phyloP scores from a whole-genome alignment of 73 alveolate genomes.

The Tetrahymena borealis region DNA sequence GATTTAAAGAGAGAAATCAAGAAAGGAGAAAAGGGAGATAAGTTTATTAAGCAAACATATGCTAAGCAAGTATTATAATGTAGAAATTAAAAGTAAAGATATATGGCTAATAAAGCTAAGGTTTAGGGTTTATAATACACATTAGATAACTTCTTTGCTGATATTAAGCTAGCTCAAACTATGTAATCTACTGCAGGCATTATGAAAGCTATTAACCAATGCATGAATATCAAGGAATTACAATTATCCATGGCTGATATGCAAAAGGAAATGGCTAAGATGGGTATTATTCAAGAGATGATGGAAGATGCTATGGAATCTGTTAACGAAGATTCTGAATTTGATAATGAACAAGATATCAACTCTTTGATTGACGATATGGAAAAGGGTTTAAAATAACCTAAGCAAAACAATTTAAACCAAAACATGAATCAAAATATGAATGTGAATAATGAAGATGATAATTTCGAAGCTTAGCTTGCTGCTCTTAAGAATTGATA shows the following conservation, averaged over 20 bases:
- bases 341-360: slow-evolving; percentile 17
- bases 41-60: slow-evolving; percentile 23
- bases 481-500: neutral
- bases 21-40: slow-evolving; percentile 40
- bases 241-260: slow-evolving; percentile 24
- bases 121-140: slow-evolving; percentile 2
- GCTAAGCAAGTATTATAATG: slow-evolving; percentile 32
- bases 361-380: neutral
- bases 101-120: slow-evolving; percentile 19
- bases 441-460: neutral
- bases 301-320: slow-evolving; percentile 42
- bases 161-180: slow-evolving; percentile 36
- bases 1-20: slow-evolving; percentile 23
- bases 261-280: slow-evolving; percentile 38
- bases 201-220: slow-evolving; percentile 24
- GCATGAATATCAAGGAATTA: slow-evolving; percentile 32
- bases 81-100: slow-evolving; percentile 11
- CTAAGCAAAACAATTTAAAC: neutral
- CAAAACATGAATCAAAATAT: neutral
- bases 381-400: neutral
- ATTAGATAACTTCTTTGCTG: slow-evolving; percentile 40
- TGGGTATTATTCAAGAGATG: slow-evolving; percentile 39
- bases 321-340: slow-evolving; percentile 35
- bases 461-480: neutral
- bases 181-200: slow-evolving; percentile 25